A percentile compares a stretch with the other conserved stretches of the same genome.
Conservation (phyloP, 495 filamentous ascomycete species). For the Cercophora newfieldiana region DNA sequence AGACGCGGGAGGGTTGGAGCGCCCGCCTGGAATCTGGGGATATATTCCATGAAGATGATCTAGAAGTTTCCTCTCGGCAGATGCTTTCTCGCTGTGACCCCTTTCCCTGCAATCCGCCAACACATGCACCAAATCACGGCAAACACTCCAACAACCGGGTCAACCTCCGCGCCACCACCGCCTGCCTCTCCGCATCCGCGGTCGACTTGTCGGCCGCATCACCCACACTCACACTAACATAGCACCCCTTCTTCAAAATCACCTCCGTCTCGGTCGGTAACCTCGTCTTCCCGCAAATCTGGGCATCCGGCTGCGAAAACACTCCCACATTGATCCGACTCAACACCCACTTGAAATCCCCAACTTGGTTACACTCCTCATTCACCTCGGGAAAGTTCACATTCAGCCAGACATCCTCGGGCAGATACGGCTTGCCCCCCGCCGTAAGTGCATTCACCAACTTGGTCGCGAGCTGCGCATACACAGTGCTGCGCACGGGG, state of each 20-base stretch:
- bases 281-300: constrained; percentile 54
- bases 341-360: constrained; percentile 61
- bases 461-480: constrained; percentile 60
- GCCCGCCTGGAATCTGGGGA: neutral
- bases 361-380: constrained; percentile 45
- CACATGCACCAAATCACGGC: constrained; percentile 5
- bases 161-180: constrained; percentile 56
- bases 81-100: neutral
- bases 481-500: constrained; percentile 55
- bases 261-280: constrained; percentile 60
- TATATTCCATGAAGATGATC: neutral
- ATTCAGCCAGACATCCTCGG: constrained; percentile 60
- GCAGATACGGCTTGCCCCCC: constrained; percentile 61
- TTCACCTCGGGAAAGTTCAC: constrained; percentile 62
- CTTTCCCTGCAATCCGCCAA: neutral
- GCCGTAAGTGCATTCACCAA: constrained; percentile 53
- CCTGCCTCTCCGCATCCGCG: constrained; percentile 56
- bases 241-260: constrained; percentile 52
- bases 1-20: neutral
- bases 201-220: constrained; percentile 58
- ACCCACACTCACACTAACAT: constrained; percentile 64
- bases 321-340: constrained; percentile 57
- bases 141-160: constrained; percentile 52
- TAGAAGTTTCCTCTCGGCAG: neutral
- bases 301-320: constrained; percentile 54